Evolutionary conservation across 2,329 filamentous ascomycete genomes (phyloP).

Genomic region (Exophiala bonariae): DNA sequence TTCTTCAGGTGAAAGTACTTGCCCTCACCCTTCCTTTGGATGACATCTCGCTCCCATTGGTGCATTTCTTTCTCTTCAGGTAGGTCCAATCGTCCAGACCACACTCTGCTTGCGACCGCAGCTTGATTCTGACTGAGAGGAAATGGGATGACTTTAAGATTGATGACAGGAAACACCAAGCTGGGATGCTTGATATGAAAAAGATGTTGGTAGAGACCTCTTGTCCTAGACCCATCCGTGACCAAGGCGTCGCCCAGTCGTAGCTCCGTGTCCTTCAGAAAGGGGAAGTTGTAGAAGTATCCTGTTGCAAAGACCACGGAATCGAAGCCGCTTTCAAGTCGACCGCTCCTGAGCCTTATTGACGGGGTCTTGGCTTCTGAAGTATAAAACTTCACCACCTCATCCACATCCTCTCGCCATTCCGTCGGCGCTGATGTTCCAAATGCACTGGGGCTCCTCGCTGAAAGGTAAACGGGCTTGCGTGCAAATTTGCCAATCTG

Average conservation of each 20-base stretch:
- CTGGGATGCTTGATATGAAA: conserved; percentile 76
- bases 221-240: conserved; percentile 67
- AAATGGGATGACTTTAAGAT: conserved; percentile 86
- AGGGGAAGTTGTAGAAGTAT: conserved; percentile 83
- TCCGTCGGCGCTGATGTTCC: conserved; percentile 33
- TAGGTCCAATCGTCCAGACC: conserved; percentile 68
- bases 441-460: conserved; percentile 49
- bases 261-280: conserved; percentile 45
- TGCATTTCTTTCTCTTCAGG: conserved; percentile 64
- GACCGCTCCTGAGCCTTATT: conserved; percentile 67
- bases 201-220: conserved; percentile 75
- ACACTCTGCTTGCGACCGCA: conserved; percentile 73
- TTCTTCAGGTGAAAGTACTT: conserved; percentile 54
- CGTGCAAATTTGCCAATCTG: conserved; percentile 68
- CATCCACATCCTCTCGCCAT: conserved; percentile 58
- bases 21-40: conserved; percentile 29
- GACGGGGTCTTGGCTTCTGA: conserved; percentile 48
- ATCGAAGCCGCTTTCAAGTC: conserved; percentile 68
- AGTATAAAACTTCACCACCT: conserved; percentile 53
- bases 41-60: conserved; percentile 42
- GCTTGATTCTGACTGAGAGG: conserved; percentile 76
- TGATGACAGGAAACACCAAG: conserved; percentile 72
- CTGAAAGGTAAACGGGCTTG: conserved; percentile 64
- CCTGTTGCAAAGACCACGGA: conserved; percentile 84
- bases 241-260: conserved; percentile 45